Evolutionary conservation across 2,329 filamentous ascomycete species (phyloP), one percentile per base, ranked within the genome.

Genomic region (Diplodia corticola): DNA sequence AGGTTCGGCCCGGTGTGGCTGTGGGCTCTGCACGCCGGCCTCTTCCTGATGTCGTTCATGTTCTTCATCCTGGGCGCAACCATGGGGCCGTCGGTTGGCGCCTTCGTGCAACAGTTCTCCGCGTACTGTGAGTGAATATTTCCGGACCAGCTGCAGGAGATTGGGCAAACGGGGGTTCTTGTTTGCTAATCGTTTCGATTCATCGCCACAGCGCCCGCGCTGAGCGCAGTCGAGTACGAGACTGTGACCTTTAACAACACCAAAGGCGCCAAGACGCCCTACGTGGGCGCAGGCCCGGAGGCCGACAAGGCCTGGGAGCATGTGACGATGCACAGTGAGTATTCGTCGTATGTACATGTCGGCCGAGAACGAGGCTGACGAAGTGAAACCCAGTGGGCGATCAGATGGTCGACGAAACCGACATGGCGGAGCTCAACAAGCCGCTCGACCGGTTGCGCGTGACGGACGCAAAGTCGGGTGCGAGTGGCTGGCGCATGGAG

Each of bases 261-360:
- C 12, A 59, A 65, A 20, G 63, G 51, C 24, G 33, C 40, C n/a
- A 22, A 35, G 9, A 57, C 63, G n/a, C 22, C 40, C n/a, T 88
- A 84, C 70, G 82, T 87, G 46, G 86, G 86, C 9, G 83, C 80
- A 46, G 84, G 85, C 0, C 79, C 82, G 2, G 81, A 85, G 13
- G 86, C 88, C 2, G 86, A 88, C 66, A 79, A 80, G 61, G 84
- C 83, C 5, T 88, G 86, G 86, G 79, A 85, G 57, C 80, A 81
- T 20, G 80, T 86, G 46, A 84, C 83, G 12, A 57, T 37, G 37
- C 82, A 82, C 69, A 70, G 78, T 80, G 75, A 67, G 72, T 35
- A 35, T 12, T 35, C n/a, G 30, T 13, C 33, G 12, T 35, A 35
- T n/a, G n/a, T n/a, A n/a, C n/a, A n/a, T n/a, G n/a, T n/a, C n/a